Evolutionary conservation across 2,329 filamentous ascomycete species (phyloP).

Genomic region (Phialocephala sp.): DNA sequence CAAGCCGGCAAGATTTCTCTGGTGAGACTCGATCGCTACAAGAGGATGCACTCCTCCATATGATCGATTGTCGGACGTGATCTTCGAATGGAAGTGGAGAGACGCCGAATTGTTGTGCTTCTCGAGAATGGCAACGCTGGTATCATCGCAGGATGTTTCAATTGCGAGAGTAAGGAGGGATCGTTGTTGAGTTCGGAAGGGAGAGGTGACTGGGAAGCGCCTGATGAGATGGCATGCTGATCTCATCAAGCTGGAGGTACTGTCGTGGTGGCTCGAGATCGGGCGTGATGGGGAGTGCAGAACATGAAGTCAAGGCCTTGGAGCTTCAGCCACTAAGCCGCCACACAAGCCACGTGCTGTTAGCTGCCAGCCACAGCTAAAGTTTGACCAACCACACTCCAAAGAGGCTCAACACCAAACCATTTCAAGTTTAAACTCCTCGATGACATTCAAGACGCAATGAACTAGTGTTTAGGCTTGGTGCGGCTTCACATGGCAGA

Average conservation of each 20-base stretch:
- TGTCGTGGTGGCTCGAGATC: background rate
- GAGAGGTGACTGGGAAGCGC: conserved; percentile 21
- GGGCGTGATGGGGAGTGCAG: background rate
- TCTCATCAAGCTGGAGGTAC: conserved; percentile 40
- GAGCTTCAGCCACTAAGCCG: conserved; percentile 19
- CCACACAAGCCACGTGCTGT: background rate
- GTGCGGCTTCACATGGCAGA: background rate
- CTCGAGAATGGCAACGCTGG: conserved; percentile 82
- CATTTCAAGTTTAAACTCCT: conserved; percentile 8
- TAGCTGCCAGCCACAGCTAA: conserved; percentile 16
- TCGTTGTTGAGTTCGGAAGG: conserved; percentile 34
- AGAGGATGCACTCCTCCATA: conserved; percentile 83
- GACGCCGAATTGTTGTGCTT: conserved; percentile 54
- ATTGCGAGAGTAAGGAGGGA: conserved; percentile 70
- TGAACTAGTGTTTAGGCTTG: conserved; percentile 7
- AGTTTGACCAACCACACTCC: conserved; percentile 1
- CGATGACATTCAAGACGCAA: conserved; percentile 9
- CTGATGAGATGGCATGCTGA: conserved; percentile 36
- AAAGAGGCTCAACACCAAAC: background rate
- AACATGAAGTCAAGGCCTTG: background rate
- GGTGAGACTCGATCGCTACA: conserved; percentile 77
- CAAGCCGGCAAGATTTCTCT: conserved; percentile 70
- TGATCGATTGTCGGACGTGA: conserved; percentile 78
- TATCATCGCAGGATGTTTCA: conserved; percentile 91
- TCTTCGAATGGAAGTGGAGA: conserved; percentile 79